A percentile compares a stretch with the other conserved stretches of the same genome.
Evolutionary conservation across 208 protist species (phyloP).

Genomic region (Acanthamoeba triangularis): DNA sequence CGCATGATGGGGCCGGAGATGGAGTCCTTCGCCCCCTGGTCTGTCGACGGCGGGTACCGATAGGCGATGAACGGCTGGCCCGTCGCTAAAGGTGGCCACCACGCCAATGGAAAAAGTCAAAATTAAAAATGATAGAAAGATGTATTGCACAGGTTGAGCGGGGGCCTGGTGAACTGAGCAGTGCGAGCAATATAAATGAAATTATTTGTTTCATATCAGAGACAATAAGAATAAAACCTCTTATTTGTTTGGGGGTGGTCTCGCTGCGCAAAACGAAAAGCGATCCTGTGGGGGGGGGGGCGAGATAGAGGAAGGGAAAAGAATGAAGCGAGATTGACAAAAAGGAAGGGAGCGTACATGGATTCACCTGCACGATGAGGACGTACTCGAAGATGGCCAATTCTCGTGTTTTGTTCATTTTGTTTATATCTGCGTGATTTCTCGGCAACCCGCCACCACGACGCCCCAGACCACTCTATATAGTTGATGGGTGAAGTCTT

Average conservation of each 20-base stretch:
- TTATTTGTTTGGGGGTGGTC: no score
- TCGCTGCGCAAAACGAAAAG: background rate
- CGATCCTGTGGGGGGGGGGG: background rate
- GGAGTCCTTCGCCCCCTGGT: slow-evolving; percentile 1
- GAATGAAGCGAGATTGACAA: background rate
- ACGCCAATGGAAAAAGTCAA: background rate
- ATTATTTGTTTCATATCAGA: no score
- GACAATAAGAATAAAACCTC: no score
- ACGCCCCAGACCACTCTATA: no score
- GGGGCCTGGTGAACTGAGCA: no score
- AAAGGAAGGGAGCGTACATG: background rate
- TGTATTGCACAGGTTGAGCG: no score
- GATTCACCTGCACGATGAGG: slow-evolving; percentile 56
- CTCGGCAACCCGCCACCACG: no score
- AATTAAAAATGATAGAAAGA: no score
- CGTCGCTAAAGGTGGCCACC: background rate
- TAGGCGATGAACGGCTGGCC: slow-evolving; percentile 25
- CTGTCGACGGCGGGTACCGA: slow-evolving; percentile 57
- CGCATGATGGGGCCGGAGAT: slow-evolving; percentile 64
- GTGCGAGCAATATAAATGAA: no score
- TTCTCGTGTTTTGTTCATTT: slow-evolving; percentile 34
- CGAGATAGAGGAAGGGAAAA: background rate
- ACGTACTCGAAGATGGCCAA: slow-evolving; percentile 76
- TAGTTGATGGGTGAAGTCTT: no score
- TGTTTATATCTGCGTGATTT: no score